Base-by-base conservation (phyloP, 805 yeast species). In the Kluyveromyces starmeri region DNA sequence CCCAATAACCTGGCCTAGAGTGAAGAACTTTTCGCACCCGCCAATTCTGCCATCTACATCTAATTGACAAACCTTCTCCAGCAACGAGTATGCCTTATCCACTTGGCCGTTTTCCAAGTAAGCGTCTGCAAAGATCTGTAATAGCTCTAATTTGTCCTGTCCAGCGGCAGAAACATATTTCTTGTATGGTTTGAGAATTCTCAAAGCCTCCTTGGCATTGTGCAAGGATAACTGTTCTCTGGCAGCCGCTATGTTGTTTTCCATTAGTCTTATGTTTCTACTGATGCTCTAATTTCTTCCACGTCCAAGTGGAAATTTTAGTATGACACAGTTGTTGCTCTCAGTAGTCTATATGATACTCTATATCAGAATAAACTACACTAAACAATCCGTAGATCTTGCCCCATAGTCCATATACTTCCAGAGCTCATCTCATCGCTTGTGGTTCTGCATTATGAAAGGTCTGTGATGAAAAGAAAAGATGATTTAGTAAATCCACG, bases 1-100 rank as follows among this genome's bases (percentile, higher is more conserved):
- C 27, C 96, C 96, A 18, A 79, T 65, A 34, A 89, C 75, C 62
- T 89, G 98, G 2, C 96, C 98, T 42, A 89, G 62, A 59, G 88
- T 85, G 36, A 92, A 68, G 53, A 83, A 88, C 61, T 86, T 88
- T 51, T 83, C 95, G 10, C 76, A 77, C 3, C 61, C 59, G 1
- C 89, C 92, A 28, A 58, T 46, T 2, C 51, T 42, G 1, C 84
- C 95, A 2, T 65, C 55, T 2, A 81, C 76, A 57, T 88, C 96
- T 34, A 79, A 42, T 41, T 73, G 73, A 39, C 88, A 75, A 3
- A 86, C 76, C 28, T 59, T 59, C 7, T 58, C 55, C 34, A 89
- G 64, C 10, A 75, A 60, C 5, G 73, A 70, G 53, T 78, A 83
- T 0, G 96, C 96, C 31, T 68, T 67, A 40, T 84, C 94, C 34